Conservation (phyloP, 2,329 filamentous ascomycete species). For the Fusarium multiceps region DNA sequence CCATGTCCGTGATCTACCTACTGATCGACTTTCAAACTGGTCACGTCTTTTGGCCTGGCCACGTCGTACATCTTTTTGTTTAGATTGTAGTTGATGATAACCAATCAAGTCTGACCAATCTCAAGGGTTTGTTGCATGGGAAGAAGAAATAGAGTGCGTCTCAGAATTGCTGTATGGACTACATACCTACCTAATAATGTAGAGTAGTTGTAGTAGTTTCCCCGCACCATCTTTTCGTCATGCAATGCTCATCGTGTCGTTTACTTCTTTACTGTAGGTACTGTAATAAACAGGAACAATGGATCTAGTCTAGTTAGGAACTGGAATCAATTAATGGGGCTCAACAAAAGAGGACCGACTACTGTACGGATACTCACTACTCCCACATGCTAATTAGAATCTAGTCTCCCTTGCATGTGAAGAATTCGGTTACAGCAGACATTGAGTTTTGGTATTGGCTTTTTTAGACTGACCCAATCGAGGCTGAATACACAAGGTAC, state of each 20-base stretch:
- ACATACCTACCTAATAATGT: neutral
- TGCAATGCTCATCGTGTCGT: conserved; percentile 25
- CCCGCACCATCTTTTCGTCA: conserved; percentile 24
- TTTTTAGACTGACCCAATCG: neutral
- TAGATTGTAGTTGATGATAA: conserved; percentile 29
- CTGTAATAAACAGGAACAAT: neutral
- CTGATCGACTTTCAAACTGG: neutral
- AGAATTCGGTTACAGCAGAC: neutral
- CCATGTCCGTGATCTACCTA: neutral
- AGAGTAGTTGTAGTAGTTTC: neutral
- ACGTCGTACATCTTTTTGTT: conserved; percentile 38
- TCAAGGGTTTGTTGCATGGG: conserved; percentile 14
- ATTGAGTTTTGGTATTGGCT: conserved; percentile 2
- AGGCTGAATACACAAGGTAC: neutral
- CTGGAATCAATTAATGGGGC: neutral
- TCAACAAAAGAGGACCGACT: conserved; percentile 18
- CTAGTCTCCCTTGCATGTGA: conserved; percentile 27
- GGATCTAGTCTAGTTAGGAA: neutral
- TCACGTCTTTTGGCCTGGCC: conserved; percentile 21
- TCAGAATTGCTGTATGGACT: conserved; percentile 21
- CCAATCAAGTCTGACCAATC: conserved; percentile 40
- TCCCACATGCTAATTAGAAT: conserved; percentile 1
- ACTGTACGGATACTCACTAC: neutral
- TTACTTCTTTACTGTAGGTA: neutral
- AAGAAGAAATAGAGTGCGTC: conserved; percentile 3